Base-by-base conservation (phyloP, 108 stramenopile genomes). In the Pseudonitzschia pungens region DNA sequence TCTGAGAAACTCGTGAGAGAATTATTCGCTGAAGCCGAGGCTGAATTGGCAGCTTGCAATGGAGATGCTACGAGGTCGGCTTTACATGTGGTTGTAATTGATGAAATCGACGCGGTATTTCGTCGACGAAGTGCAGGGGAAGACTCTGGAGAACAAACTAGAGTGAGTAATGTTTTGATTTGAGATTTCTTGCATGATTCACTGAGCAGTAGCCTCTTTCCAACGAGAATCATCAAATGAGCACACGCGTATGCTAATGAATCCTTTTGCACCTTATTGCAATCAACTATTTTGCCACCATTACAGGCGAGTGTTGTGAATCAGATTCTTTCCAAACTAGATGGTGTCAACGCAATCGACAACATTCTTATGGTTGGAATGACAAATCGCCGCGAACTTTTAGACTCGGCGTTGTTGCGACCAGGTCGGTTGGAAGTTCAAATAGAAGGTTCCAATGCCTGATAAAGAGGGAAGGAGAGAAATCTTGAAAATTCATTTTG, bases 21-120 rank as follows among this genome's bases (percentile, higher is more conserved):
- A 40, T 79, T 99, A 81, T 99, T 99, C 81, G 84, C 87, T 24
- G 97, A 96, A 64, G 98, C 98, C 24, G 93, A 95, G 74, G 92
- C 87, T 56, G 87, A 90, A 68, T 69, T 89, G 32, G 82, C 79
- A 27, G 86, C 85, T 20, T 83, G 82, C 55, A 74, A 71, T 54
- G 87, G 84, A 29, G 90, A 86, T 71, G 75, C 77, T 36, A 78
- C 82, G 42, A 69, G 69, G 59, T 87, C 80, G 70, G 80, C 84
- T 24, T 81, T 92, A 51, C 91, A 92, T 71, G 84, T 95, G 0
- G 70, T 95, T 71, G 88, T 95, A 2, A 88, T 95, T 54, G 93
- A 95, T 75, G 93, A 95, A 69, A 86, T 92, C 54, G 93, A 92
- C 77, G 89, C 89, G 32, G 89, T 94, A 24, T 90, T 92, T 70